Conservation (phyloP, 2,329 filamentous ascomycete species). For the Claviceps citrina region DNA sequence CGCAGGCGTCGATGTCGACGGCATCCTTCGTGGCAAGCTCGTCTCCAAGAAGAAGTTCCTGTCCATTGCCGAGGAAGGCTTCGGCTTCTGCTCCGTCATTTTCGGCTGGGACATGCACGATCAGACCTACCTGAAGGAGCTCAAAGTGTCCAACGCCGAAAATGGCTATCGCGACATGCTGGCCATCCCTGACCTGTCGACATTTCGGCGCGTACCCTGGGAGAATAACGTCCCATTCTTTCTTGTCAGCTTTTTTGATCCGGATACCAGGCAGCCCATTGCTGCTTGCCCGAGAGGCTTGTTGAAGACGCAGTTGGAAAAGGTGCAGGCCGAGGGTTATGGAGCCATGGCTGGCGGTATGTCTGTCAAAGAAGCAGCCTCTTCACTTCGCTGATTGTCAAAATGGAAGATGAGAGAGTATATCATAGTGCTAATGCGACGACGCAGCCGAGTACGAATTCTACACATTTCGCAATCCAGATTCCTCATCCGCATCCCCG, state of each 20-base stretch:
- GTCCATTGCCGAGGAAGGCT: slow-evolving; percentile 62
- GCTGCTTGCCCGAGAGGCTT: slow-evolving; percentile 68
- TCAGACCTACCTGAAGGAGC: slow-evolving; percentile 70
- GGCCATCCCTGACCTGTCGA: slow-evolving; percentile 62
- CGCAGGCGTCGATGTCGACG: slow-evolving; percentile 75
- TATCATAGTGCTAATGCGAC: not conserved
- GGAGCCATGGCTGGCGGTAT: slow-evolving; percentile 80
- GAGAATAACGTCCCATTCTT: slow-evolving; percentile 78
- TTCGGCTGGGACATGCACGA: slow-evolving; percentile 99
- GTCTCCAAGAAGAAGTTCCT: slow-evolving; percentile 89
- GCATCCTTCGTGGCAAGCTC: slow-evolving; percentile 74
- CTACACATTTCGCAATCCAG: slow-evolving; percentile 69
- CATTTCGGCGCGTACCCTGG: slow-evolving; percentile 78
- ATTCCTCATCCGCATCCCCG: slow-evolving; percentile 41
- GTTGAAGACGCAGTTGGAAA: slow-evolving; percentile 51
- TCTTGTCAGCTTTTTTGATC: slow-evolving; percentile 68
- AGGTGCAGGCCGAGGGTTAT: slow-evolving; percentile 52
- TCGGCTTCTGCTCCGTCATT: slow-evolving; percentile 87
- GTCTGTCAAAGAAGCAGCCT: no score
- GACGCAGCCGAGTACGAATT: slow-evolving; percentile 82
- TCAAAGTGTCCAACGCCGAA: slow-evolving; percentile 75
- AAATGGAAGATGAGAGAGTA: no score
- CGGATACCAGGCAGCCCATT: slow-evolving; percentile 55
- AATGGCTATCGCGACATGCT: slow-evolving; percentile 82
- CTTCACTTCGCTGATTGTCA: no score